Evolutionary conservation across 1,284 basidiomycete genomes (phyloP).

Genomic region (Cryptococcus jaspeensis): DNA sequence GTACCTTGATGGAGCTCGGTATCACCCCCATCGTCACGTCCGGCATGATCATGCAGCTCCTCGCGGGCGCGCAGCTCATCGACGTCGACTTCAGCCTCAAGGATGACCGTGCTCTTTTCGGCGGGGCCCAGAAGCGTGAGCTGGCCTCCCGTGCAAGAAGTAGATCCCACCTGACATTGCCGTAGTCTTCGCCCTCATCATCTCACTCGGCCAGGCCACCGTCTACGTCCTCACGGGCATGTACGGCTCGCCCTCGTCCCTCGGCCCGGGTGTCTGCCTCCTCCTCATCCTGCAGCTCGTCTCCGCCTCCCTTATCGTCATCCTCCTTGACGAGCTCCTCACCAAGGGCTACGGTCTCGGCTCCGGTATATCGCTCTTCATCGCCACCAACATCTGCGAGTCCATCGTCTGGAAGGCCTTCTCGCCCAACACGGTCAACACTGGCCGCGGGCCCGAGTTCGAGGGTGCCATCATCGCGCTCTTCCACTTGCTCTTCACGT

Average conservation of each 20-base stretch:
- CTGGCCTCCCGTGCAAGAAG: slow-evolving; percentile 19
- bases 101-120: slow-evolving; percentile 94
- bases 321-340: slow-evolving; percentile 95
- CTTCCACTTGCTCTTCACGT: slow-evolving; percentile 97
- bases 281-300: slow-evolving; percentile 94
- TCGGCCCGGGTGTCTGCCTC: slow-evolving; percentile 93
- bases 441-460: slow-evolving; percentile 95
- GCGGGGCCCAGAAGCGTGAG: slow-evolving; percentile 94
- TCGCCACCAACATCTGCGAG: slow-evolving; percentile 99
- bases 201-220: slow-evolving; percentile 92
- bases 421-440: slow-evolving; percentile 97
- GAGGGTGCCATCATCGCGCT: slow-evolving; percentile 94
- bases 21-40: slow-evolving; percentile 96
- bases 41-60: slow-evolving; percentile 99
- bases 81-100: slow-evolving; percentile 97
- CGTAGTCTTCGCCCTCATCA: slow-evolving; percentile 91
- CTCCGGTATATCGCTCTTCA: slow-evolving; percentile 97
- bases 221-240: slow-evolving; percentile 97
- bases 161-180: slow-evolving; percentile 11
- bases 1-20: slow-evolving; percentile 98
- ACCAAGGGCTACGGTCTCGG: slow-evolving; percentile 99
- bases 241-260: slow-evolving; percentile 88
- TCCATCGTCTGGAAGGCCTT: slow-evolving; percentile 99
- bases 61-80: slow-evolving; percentile 95
- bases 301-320: slow-evolving; percentile 91